phyloP scores from a whole-genome alignment of 2,329 filamentous ascomycete genomes.

The Alternaria sp. region DNA sequence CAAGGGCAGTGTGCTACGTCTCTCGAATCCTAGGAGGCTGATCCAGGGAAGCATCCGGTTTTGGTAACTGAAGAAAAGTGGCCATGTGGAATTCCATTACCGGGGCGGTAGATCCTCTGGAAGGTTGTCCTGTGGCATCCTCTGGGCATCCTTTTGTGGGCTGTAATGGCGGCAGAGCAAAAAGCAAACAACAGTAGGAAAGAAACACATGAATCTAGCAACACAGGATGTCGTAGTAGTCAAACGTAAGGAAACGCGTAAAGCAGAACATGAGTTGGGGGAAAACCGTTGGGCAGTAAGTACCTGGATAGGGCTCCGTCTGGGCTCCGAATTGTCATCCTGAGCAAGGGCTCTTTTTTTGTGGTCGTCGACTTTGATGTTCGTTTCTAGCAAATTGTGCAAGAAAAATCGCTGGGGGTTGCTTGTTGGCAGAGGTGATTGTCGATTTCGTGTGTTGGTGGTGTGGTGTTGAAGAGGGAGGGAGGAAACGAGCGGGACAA shows the following conservation, averaged over 20 bases:
- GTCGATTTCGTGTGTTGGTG: slow-evolving; percentile 23
- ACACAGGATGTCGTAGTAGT: slow-evolving; percentile 32
- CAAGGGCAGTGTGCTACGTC: slow-evolving; percentile 32
- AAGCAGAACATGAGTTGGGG: slow-evolving; percentile 37
- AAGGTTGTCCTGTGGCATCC: slow-evolving; percentile 34
- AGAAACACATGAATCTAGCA: slow-evolving; percentile 38
- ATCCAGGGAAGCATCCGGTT: slow-evolving; percentile 13
- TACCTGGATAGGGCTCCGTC: slow-evolving; percentile 54
- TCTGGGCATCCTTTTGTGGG: slow-evolving; percentile 31
- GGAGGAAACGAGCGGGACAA: slow-evolving; percentile 38
- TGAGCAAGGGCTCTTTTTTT: slow-evolving; percentile 52
- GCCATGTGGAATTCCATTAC: slow-evolving; percentile 30
- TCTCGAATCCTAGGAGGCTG: slow-evolving; percentile 18
- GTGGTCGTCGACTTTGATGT: slow-evolving; percentile 25
- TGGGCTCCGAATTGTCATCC: slow-evolving; percentile 56
- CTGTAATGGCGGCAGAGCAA: slow-evolving; percentile 45
- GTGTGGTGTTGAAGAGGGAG: slow-evolving; percentile 36
- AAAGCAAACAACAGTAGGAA: slow-evolving; percentile 32
- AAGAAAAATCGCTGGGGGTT: slow-evolving; percentile 16
- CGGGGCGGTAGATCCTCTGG: slow-evolving; percentile 23
- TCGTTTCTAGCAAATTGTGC: slow-evolving; percentile 28
- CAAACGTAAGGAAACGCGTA: slow-evolving; percentile 25
- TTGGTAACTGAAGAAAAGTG: slow-evolving; percentile 33
- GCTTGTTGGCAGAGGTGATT: slow-evolving; percentile 27
- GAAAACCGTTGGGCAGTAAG: slow-evolving; percentile 53